Percentiles rank a stretch among this genome's conserved stretches.
phyloP scores from a whole-genome alignment of 306 rosid species.

The Lotus japonicus region DNA sequence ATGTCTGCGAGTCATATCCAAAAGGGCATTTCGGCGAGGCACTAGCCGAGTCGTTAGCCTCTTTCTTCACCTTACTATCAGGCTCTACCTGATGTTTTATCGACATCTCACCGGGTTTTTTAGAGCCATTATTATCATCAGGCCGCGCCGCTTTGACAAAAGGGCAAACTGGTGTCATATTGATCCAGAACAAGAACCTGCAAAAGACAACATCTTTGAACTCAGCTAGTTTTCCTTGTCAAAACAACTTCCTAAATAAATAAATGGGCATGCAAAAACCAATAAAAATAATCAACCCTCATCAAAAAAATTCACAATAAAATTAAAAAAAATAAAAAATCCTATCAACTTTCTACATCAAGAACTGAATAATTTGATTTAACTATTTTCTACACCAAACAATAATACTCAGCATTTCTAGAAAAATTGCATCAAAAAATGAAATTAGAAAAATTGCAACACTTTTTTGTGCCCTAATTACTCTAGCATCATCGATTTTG shows the following conservation, averaged over 20 bases:
- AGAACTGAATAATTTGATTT: too few species aligned
- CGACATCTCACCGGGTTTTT: conserved; percentile 33
- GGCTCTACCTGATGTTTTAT: conserved; percentile 35
- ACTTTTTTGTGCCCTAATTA: neutral
- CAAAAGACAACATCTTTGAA: neutral
- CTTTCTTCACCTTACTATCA: conserved; percentile 41
- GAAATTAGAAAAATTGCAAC: neutral
- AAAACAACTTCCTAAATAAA: neutral
- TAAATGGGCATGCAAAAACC: neutral
- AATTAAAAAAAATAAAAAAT: neutral
- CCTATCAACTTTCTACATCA: too few species aligned
- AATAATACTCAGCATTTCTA: too few species aligned
- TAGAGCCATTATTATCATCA: conserved; percentile 47
- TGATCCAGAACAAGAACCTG: conserved; percentile 31
- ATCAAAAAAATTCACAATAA: neutral
- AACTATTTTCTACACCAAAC: too few species aligned
- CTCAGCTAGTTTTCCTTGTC: neutral
- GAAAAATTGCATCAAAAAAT: neutral
- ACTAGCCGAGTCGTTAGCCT: conserved; percentile 21
- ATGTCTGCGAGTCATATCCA: conserved; percentile 75
- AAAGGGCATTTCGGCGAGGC: conserved; percentile 67
- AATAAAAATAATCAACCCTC: neutral
- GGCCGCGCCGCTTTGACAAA: conserved; percentile 85
- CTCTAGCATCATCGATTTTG: neutral
- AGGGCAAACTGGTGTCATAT: conserved; percentile 85